These are phyloP conservation scores for Mangifera indica DNA, from an alignment of 345 rosid genomes.

Conservation along the genomic window DNA sequence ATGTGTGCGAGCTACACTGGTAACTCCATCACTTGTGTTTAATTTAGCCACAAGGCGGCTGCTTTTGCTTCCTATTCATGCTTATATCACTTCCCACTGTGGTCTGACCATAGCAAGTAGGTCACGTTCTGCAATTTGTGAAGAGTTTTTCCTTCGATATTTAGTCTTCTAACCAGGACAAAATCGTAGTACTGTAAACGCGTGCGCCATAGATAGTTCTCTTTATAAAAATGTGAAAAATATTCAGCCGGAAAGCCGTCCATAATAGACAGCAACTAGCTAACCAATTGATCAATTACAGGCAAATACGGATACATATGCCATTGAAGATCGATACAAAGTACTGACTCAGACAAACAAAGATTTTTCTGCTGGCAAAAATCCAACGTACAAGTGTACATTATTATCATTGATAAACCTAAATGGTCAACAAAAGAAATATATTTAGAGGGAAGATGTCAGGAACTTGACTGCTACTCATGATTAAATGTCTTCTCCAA, in stretches of 20 bases:
- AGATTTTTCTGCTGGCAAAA: not conserved
- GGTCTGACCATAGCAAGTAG: not conserved
- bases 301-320: too few species aligned
- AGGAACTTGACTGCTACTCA: not conserved
- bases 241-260: not conserved
- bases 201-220: too few species aligned
- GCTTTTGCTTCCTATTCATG: too few species aligned
- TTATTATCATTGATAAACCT: not conserved
- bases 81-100: not conserved
- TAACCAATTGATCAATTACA: not conserved
- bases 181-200: not conserved
- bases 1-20: not conserved
- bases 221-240: too few species aligned
- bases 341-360: not conserved
- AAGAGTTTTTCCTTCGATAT: not conserved
- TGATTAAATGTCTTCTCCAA: not conserved
- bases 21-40: not conserved
- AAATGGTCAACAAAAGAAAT: not conserved
- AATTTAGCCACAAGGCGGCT: constrained; percentile 1
- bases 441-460: not conserved
- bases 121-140: not conserved
- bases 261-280: not conserved
- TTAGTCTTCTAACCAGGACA: not conserved
- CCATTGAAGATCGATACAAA: not conserved
- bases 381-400: not conserved